Base-by-base conservation (phyloP, 805 yeast genomes). In the Lipomyces lipofer region DNA sequence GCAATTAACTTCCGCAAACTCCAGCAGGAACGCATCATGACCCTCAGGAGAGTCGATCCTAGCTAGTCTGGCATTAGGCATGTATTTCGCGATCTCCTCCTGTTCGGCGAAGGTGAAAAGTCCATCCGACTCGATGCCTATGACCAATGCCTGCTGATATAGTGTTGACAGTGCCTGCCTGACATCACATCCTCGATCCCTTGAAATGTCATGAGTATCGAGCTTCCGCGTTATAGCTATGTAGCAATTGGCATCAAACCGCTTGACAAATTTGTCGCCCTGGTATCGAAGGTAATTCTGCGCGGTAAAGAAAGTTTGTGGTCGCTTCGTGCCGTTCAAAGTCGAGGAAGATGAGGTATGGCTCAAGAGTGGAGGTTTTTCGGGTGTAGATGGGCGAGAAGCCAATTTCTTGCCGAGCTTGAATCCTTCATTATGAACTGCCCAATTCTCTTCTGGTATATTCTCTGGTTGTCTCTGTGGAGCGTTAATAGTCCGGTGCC, bases 171-270 rank as follows among this genome's bases (percentile, higher is more conserved):
- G 73, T 8, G 86, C 88, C 17, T 76, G 77, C 27, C 73, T 77
- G 2, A 75, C 66, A 29, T 72, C 73, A n/a, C 75, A 76, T 0
- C 63, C 68, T 54, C 92, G 77, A 51, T 85, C 94, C 55, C 99
- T 78, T 0, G 95, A 83, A 46, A 94, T 82, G 69, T 94, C 99
- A 68, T 94, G 98, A 0, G 99, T 90, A 65, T 94, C 99, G 30
- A 94, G 73, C 70, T 94, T 94, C 66, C 98, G 78, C 0, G 97
- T 87, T 53, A 94, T 88, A 24, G 97, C 82, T 50, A 94, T 90
- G 71, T 94, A 94, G 72, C 98, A 94, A 68, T 94, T 94, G 24
- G 99, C 97, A 70, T 94, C 99, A 65, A 92, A 94, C 64, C 99
- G 76, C 40, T 81, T 77, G 44, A 91, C 83, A 68, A 94, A 94